Conservation (phyloP, 306 rosid species). For the Potentilla sterilis region DNA sequence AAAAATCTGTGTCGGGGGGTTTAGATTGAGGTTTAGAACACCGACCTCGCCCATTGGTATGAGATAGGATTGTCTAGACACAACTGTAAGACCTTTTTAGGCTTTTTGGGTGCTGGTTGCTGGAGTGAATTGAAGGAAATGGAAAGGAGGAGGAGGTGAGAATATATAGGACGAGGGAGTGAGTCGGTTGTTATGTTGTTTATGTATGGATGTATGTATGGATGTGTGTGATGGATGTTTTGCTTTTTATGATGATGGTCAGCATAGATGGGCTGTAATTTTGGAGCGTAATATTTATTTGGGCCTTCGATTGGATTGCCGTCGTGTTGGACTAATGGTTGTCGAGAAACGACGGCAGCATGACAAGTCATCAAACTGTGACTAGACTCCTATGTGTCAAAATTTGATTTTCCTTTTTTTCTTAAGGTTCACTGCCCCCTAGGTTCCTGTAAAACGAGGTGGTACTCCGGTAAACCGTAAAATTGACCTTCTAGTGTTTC, state of each 20-base stretch:
- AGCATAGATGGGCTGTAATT: slow-evolving; percentile 10
- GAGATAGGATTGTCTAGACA: not conserved
- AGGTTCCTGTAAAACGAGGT: not conserved
- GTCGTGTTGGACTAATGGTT: slow-evolving; percentile 11
- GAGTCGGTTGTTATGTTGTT: slow-evolving; percentile 10
- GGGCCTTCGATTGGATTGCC: slow-evolving; percentile 12
- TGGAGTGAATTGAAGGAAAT: slow-evolving; percentile 18
- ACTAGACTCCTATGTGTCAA: not conserved
- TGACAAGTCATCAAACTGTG: not conserved
- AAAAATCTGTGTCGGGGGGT: not conserved
- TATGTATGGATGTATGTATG: slow-evolving; percentile 11
- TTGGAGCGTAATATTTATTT: not conserved
- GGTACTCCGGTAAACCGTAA: not conserved
- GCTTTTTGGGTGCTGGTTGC: not conserved
- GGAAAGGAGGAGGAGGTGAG: not conserved
- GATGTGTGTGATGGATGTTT: slow-evolving; percentile 3
- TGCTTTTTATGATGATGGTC: slow-evolving; percentile 3
- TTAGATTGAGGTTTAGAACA: not conserved
- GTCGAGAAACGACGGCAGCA: slow-evolving; percentile 8
- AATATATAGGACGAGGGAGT: slow-evolving; percentile 26
- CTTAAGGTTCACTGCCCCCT: not conserved
- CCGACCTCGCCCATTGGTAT: slow-evolving; percentile 68
- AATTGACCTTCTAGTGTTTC: too few relatives aligned
- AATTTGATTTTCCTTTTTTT: slow-evolving; percentile 19
- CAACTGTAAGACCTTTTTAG: not conserved